Evolutionary conservation across 495 filamentous ascomycete genomes (phyloP), one percentile per base, ranked within the genome.

Genomic region (Annulohypoxylon stygium): DNA sequence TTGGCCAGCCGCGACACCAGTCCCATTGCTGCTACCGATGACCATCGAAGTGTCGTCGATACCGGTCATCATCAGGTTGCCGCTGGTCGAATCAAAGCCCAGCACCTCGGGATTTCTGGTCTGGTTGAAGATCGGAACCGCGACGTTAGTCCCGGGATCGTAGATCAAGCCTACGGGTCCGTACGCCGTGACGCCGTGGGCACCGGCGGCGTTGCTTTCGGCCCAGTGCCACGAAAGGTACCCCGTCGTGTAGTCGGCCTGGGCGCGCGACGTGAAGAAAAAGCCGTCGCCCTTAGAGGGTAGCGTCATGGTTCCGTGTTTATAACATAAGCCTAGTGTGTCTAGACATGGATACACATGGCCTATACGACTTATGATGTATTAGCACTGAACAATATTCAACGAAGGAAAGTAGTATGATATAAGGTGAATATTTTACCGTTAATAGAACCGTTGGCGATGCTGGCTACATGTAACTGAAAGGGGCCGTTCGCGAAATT

Each of bases 111-210:
- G 58, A n/a, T 26, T 33, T 12, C 1, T 5, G 4, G 58, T 63
- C 67, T 59, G 50, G 53, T 64, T 70, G 51, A 58, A 34, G 6
- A 59, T 37, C 10, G 67, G 60, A 30, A 70, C 60, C 7, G 60
- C 67, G 14, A 59, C 53, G 67, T 70, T 60, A 0, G 50, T n/a
- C 26, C 67, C 67, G 5, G 67, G 51, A 41, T 70, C 67, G 47
- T 63, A 64, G 33, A 58, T 55, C 23, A 69, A 41, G 0, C 67
- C 59, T 2, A 69, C 18, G 14, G 67, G 58, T 0, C 67, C 67
- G 67, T 67, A 67, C 9, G 26, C 50, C 37, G 37, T 41, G 14
- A 23, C 48, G 0, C 18, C 54, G 4, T 34, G 3, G 4, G 26
- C n/a, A 47, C 18, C 33, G 18, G 33, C 14, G 4, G 61, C 23